Conservation (phyloP, 139 green algal genomes). For the Tetradesmus lagerheimii region DNA sequence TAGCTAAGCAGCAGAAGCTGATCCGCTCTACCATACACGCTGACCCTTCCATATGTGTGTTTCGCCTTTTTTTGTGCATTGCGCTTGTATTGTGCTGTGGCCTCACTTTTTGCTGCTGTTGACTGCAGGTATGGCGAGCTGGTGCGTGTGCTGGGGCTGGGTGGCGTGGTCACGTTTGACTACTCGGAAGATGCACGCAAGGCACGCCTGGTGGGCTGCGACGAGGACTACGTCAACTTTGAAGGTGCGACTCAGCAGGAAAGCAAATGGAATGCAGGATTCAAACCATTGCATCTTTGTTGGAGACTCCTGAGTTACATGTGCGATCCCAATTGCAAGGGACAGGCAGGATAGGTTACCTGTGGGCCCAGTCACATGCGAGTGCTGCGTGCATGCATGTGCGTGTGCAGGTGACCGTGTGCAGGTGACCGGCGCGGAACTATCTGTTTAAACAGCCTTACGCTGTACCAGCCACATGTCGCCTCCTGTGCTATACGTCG, state of each 20-base stretch:
- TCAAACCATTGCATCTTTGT: background rate
- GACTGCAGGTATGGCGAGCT: constrained; percentile 20
- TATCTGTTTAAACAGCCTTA: background rate
- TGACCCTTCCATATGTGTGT: too few species aligned
- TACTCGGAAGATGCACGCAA: background rate
- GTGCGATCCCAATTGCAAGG: too few species aligned
- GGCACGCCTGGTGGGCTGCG: background rate
- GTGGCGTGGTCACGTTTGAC: constrained; percentile 36
- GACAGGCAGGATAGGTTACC: too few species aligned
- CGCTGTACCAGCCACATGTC: too few species aligned
- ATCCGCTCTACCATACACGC: too few species aligned
- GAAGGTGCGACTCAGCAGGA: background rate
- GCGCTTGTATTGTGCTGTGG: too few species aligned
- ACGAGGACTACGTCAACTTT: constrained; percentile 52
- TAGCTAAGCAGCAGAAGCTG: too few species aligned
- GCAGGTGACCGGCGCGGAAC: background rate
- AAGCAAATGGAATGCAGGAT: background rate
- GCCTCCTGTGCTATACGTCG: too few species aligned
- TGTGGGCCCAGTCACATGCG: too few species aligned
- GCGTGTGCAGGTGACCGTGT: background rate
- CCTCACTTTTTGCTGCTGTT: too few species aligned
- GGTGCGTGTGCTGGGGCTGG: constrained; percentile 52
- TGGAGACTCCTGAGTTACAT: too few species aligned
- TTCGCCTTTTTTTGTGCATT: too few species aligned
- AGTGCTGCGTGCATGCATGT: background rate